phyloP scores from a whole-genome alignment of 2,329 filamentous ascomycete species.

The Diaporthe eres region DNA sequence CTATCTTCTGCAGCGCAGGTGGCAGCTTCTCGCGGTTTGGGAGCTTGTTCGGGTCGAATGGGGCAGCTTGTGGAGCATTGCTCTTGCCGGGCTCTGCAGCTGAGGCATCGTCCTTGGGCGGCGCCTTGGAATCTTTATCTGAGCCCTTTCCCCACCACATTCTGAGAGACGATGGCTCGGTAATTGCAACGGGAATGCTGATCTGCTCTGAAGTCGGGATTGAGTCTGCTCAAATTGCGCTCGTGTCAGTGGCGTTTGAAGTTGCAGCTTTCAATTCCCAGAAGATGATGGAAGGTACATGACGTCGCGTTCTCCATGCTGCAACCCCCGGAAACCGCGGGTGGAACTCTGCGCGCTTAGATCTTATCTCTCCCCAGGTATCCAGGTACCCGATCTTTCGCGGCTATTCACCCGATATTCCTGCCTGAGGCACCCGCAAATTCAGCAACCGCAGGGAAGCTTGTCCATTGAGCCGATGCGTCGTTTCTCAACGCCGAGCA shows the following conservation, averaged over 20 bases:
- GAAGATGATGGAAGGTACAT: not conserved
- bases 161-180: conserved; percentile 32
- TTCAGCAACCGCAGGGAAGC: conserved; percentile 41
- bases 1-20: conserved; percentile 67
- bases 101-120: conserved; percentile 42
- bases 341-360: conserved; percentile 26
- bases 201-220: not conserved
- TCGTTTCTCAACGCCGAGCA: conserved; percentile 42
- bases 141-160: conserved; percentile 59
- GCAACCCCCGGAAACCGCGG: conserved; percentile 21
- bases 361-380: conserved; percentile 16
- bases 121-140: conserved; percentile 47
- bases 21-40: conserved; percentile 67
- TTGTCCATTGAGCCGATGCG: conserved; percentile 37
- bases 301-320: conserved; percentile 14
- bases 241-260: not conserved
- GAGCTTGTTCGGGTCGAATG: conserved; percentile 62
- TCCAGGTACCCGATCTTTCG: conserved; percentile 15
- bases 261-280: not conserved
- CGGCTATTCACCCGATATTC: conserved; percentile 29
- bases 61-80: conserved; percentile 44
- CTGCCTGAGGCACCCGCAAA: conserved; percentile 43
- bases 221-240: not conserved
- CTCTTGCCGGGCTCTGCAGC: conserved; percentile 39
- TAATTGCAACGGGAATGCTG: not conserved